Evolutionary conservation across 192 early-diverging fungal species (phyloP), one percentile per base, ranked within the genome.

Genomic region (Entomortierella chlamydospora): DNA sequence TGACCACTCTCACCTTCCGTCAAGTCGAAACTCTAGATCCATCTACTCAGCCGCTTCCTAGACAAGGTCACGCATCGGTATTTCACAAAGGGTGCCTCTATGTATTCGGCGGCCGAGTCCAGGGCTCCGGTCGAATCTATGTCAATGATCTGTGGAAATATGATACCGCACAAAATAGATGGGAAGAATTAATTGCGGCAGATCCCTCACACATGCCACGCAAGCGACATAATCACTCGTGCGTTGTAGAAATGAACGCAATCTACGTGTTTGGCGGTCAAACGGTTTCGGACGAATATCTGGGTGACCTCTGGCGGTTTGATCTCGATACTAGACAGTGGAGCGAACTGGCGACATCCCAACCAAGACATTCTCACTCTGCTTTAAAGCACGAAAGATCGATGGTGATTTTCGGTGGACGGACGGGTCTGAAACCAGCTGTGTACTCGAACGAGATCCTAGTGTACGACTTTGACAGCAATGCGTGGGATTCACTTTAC

Each of bases 131-230:
- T 1, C 68, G 57, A 52, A 54, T 70, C 68, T 70, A 70, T 22
- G 58, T 30, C 37, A 70, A 70, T n/a, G 68, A 70, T 70, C 58
- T 70, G 17, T 70, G 68, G 68, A 70, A 54, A 61, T 70, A 60
- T 23, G 68, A 70, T 31, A 47, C 58, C 29, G 20, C 17, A 1
- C 57, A 61, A 37, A 29, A 53, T 7, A 43, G 30, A 53, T 70
- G 68, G 68, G 57, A 70, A 26, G 68, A 70, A 54, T 2, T 70
- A 20, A 11, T 42, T 37, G 50, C 49, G 0, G 34, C 2, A 11
- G 57, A 70, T 42, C 57, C 68, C 41, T 70, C 58, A 37, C 47
- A 43, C 33, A 43, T 29, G 58, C 68, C 68, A 26, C 60, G 68
- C 58, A 70, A 70, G 49, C 33, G 68, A 15, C 68, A 70, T 57